These are phyloP conservation scores for Scedosporium boydii DNA, from an alignment of 2,329 filamentous ascomycete genomes.

Conservation along the genomic window DNA sequence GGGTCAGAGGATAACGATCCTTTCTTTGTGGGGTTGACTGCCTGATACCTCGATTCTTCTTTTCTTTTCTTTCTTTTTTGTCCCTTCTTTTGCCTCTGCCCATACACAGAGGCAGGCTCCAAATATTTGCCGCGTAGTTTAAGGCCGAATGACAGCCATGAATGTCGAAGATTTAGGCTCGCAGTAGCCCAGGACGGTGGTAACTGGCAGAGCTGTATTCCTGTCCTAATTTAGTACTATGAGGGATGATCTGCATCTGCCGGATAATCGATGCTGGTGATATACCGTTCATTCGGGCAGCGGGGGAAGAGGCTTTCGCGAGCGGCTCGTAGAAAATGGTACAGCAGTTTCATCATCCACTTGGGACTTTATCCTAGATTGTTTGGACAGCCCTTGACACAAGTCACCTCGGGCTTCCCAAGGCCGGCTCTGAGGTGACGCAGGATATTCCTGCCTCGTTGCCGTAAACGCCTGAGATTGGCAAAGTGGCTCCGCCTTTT, in stretches of 20 bases:
- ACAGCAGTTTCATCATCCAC: neutral
- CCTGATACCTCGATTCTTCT: neutral
- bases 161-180: too few species aligned
- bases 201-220: too few species aligned
- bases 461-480: too few species aligned
- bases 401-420: too few species aligned
- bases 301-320: slow-evolving; percentile 12
- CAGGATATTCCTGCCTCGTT: too few species aligned
- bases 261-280: slow-evolving; percentile 4
- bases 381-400: neutral
- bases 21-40: neutral
- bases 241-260: neutral
- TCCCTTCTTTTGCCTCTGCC: neutral
- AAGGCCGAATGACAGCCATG: too few species aligned
- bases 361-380: neutral
- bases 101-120: neutral
- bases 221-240: neutral
- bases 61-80: neutral
- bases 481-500: too few species aligned
- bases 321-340: neutral
- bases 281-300: slow-evolving; percentile 11
- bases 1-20: too few species aligned
- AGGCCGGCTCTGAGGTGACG: too few species aligned
- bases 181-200: too few species aligned
- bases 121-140: too few species aligned